Evolutionary conservation across 1,284 basidiomycete genomes (phyloP), one percentile per base, ranked within the genome.

Genomic region (Inonotus hispidus): DNA sequence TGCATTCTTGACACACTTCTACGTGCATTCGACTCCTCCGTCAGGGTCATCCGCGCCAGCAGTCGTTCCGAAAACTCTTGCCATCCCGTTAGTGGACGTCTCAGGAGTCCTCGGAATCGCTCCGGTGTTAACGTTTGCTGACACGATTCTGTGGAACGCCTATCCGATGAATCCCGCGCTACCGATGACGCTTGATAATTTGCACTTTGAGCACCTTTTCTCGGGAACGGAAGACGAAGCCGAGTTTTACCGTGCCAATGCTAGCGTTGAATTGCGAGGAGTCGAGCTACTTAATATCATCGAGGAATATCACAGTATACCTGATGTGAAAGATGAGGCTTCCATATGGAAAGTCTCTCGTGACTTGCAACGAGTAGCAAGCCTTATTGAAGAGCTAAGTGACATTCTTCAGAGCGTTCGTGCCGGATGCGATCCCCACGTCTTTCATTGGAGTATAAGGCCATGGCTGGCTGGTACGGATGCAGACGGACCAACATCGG

Each of bases 81-180:
- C 92, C 0, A 74, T 93, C n/a, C 96, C 95, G 0, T 79, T 96
- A 29, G 82, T 91, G 32, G 72, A 80, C 23, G 85, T 96, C 54
- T 96, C 93, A 3, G 79, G 80, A 14, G 74, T 83, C 58, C 82
- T 99, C 53, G 87, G 87, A 58, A 86, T 97, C 27, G 94, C 96
- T 0, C 96, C 96, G 0, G 84, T 99, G 64, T 79, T 98, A 62
- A 98, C 95, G 0, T 99, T 96, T 70, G 92, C 96, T 38, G 95
- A 97, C 71, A 94, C 92, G 2, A 95, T 99, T 8, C 81, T 98
- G 1, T 99, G 94, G 92, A 98, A 98, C 71, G 95, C 88, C 83
- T 80, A 87, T 55, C 77, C 84, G 57, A 71, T 82, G 58, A 74
- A 85, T 68, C 78, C 87, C 45, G 75, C 73, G 25, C 72, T 74